Evolutionary conservation across 192 early-diverging fungal species (phyloP).

Genomic region (Geranomyces michiganensis): DNA sequence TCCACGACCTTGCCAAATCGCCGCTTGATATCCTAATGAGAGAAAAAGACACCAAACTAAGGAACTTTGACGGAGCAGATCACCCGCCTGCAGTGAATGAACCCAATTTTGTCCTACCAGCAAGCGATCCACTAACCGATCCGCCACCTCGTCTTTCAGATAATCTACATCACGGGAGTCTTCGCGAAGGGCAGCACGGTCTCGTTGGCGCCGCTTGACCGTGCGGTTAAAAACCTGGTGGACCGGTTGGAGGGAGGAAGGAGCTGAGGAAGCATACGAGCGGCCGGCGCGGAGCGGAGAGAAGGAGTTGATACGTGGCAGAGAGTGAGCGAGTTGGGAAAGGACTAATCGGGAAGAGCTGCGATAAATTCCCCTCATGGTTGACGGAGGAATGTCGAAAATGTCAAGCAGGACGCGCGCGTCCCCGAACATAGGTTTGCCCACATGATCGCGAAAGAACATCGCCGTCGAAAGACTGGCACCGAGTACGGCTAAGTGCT

Average conservation of each 20-base stretch:
- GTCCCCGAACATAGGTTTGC: no score
- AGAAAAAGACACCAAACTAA: not conserved
- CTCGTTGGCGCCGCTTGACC: slow-evolving; percentile 75
- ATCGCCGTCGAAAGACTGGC: not conserved
- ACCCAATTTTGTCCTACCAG: slow-evolving; percentile 52
- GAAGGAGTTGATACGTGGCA: no score
- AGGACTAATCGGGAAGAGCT: no score
- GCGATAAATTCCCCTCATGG: no score
- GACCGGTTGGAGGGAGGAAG: slow-evolving; percentile 19
- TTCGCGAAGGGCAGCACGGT: slow-evolving; percentile 63
- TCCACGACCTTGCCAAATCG: slow-evolving; percentile 85
- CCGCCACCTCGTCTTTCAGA: slow-evolving; percentile 88
- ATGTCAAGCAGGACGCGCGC: no score
- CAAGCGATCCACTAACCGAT: slow-evolving; percentile 82
- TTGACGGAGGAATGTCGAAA: no score
- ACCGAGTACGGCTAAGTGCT: no score
- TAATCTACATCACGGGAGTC: slow-evolving; percentile 82
- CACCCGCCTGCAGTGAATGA: no score
- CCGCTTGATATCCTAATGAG: slow-evolving; percentile 82
- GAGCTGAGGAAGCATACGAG: not conserved
- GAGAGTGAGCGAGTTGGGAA: no score
- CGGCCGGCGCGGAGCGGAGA: no score
- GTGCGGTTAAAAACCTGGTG: slow-evolving; percentile 75
- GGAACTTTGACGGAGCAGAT: no score
- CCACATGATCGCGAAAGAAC: no score